Percentiles rank a stretch among this genome's conserved stretches.
phyloP scores from a whole-genome alignment of 257 asterid genomes.

The Striga asiatica region DNA sequence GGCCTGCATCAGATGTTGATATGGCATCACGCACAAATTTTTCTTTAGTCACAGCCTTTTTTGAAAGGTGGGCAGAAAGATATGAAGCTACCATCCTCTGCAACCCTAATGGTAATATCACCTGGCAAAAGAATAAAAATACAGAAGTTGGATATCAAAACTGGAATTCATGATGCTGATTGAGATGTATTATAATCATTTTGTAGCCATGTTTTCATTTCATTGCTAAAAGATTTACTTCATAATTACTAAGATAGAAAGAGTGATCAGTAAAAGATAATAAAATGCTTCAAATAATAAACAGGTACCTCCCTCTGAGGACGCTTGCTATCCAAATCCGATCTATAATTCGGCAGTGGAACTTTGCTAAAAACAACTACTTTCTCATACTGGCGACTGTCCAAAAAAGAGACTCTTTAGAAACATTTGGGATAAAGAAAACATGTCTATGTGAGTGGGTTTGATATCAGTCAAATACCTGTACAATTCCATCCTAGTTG shows the following conservation, averaged over 20 bases:
- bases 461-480: constrained; percentile 32
- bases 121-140: constrained; percentile 37
- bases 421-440: constrained; percentile 12
- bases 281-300: constrained; percentile 6
- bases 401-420: constrained; percentile 11
- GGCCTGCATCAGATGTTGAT: constrained; percentile 26
- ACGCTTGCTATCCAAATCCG: constrained; percentile 84
- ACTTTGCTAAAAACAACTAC: constrained; percentile 69
- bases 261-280: background rate
- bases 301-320: constrained; percentile 84
- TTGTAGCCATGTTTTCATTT: constrained; percentile 1
- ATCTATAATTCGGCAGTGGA: constrained; percentile 84
- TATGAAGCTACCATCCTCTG: constrained; percentile 43
- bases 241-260: background rate
- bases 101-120: constrained; percentile 47
- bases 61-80: constrained; percentile 55
- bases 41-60: constrained; percentile 42
- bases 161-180: constrained; percentile 1
- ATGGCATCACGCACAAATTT: constrained; percentile 21
- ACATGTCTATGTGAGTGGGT: background rate
- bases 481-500: constrained; percentile 73
- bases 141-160: background rate
- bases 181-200: background rate
- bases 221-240: background rate
- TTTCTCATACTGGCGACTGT: constrained; percentile 71